phyloP scores from a whole-genome alignment of 73 alveolate species.

The Paramecium caudatum region DNA sequence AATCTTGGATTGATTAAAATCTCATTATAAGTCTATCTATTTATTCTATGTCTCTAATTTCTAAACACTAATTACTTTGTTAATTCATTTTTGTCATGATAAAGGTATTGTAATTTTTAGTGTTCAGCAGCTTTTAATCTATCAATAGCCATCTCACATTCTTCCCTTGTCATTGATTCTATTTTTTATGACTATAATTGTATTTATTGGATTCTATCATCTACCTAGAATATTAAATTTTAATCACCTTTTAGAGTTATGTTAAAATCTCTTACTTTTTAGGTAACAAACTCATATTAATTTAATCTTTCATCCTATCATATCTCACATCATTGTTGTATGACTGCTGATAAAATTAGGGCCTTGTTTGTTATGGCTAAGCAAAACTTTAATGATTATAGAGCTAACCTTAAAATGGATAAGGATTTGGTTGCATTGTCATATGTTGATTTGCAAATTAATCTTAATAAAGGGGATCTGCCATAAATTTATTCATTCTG shows the following conservation, averaged over 20 bases:
- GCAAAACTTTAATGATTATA: too few species aligned
- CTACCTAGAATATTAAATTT: background rate
- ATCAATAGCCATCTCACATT: conserved; percentile 14
- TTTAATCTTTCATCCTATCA: conserved; percentile 9
- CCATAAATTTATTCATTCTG: too few species aligned
- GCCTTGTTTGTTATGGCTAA: too few species aligned
- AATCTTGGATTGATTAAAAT: background rate
- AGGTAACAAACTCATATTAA: conserved; percentile 36
- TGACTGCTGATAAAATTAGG: too few species aligned
- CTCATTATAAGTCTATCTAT: background rate
- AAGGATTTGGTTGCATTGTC: too few species aligned
- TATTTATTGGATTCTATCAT: conserved; percentile 49
- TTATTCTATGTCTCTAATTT: conserved; percentile 44
- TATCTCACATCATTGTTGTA: background rate
- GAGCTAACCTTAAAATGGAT: too few species aligned
- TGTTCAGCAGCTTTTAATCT: conserved; percentile 11
- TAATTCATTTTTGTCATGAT: conserved; percentile 31
- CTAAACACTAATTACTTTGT: background rate
- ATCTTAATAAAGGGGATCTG: too few species aligned
- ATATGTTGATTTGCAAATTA: too few species aligned
- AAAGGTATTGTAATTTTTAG: background rate
- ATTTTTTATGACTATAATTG: conserved; percentile 11
- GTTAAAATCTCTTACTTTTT: background rate
- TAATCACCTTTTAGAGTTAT: conserved; percentile 37
- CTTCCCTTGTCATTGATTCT: conserved; percentile 37